Percentiles rank a stretch among this genome's conserved stretches.
phyloP scores from a whole-genome alignment of 148 eudicot species.

The Linanthus parryae region DNA sequence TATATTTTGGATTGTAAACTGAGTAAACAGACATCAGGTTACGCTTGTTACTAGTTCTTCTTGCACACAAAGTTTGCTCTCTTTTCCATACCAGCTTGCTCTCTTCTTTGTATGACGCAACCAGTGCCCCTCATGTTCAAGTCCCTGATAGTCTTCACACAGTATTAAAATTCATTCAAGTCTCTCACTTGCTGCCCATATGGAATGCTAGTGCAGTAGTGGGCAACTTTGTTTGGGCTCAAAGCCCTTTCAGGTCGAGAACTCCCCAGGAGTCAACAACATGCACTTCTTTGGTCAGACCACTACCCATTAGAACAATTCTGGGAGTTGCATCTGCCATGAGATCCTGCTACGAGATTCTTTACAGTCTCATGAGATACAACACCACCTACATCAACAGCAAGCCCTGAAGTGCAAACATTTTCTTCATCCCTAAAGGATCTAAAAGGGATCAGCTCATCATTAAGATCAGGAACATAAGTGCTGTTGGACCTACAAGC shows the following conservation, averaged over 20 bases:
- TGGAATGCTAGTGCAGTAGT: slow-evolving; percentile 79
- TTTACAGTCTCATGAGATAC: no score
- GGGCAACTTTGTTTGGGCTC: slow-evolving; percentile 44
- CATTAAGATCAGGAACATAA: slow-evolving; percentile 87
- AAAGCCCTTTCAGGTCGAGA: slow-evolving; percentile 42
- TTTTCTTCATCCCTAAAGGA: slow-evolving; percentile 69
- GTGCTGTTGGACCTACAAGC: no score
- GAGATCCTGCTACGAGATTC: slow-evolving; percentile 36
- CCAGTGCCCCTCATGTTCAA: slow-evolving; percentile 64
- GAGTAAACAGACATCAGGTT: no score
- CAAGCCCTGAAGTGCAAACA: slow-evolving; percentile 29
- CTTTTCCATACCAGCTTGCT: no score
- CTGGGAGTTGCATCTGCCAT: slow-evolving; percentile 57
- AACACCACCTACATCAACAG: slow-evolving; percentile 49
- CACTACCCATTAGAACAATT: slow-evolving; percentile 53
- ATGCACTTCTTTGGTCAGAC: slow-evolving; percentile 18
- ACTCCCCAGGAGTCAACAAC: slow-evolving; percentile 37
- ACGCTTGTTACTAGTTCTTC: slow-evolving; percentile 87
- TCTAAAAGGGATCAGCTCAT: slow-evolving; percentile 65
- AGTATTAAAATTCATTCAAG: slow-evolving; percentile 48
- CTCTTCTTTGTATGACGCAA: no score
- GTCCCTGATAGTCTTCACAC: slow-evolving; percentile 69
- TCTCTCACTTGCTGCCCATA: slow-evolving; percentile 38
- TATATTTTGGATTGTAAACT: no score
- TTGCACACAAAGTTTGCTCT: slow-evolving; percentile 68